phyloP scores from a whole-genome alignment of 331 rosid genomes.

The Cucumis variabilis region DNA sequence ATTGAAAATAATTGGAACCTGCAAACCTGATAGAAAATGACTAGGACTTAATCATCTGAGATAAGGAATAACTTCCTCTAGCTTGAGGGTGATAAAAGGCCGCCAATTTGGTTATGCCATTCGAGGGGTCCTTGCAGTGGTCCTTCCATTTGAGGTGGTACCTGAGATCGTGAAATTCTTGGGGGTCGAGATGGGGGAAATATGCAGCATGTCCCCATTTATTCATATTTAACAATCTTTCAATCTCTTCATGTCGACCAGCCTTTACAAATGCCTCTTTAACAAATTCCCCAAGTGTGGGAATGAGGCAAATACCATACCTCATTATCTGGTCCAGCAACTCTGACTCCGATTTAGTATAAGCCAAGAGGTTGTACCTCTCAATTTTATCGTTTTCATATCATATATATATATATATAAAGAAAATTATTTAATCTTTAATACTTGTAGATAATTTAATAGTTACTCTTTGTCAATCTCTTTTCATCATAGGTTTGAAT shows the following conservation, averaged over 20 bases:
- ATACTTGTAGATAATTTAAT: too few relatives aligned
- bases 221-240: conserved; percentile 58
- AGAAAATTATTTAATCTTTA: too few relatives aligned
- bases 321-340: conserved; percentile 74
- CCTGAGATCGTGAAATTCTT: conserved; percentile 28
- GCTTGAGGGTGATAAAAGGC: background rate
- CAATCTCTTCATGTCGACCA: conserved; percentile 76
- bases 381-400: too few relatives aligned
- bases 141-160: conserved; percentile 35
- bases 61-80: background rate
- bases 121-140: background rate
- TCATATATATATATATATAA: too few relatives aligned
- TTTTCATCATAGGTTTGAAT: too few relatives aligned
- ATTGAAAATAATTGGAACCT: conserved; percentile 43
- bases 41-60: conserved; percentile 50
- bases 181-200: conserved; percentile 19
- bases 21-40: conserved; percentile 42
- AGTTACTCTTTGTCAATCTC: too few relatives aligned
- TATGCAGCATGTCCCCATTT: conserved; percentile 46
- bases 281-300: conserved; percentile 60
- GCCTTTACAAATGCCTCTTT: conserved; percentile 62
- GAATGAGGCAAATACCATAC: conserved; percentile 75
- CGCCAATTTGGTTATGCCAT: conserved; percentile 19
- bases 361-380: too few relatives aligned
- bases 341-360: too few relatives aligned